These are phyloP conservation scores for Penicillium sp. DNA, from an alignment of 2,329 filamentous ascomycete species.

Conservation along the genomic window DNA sequence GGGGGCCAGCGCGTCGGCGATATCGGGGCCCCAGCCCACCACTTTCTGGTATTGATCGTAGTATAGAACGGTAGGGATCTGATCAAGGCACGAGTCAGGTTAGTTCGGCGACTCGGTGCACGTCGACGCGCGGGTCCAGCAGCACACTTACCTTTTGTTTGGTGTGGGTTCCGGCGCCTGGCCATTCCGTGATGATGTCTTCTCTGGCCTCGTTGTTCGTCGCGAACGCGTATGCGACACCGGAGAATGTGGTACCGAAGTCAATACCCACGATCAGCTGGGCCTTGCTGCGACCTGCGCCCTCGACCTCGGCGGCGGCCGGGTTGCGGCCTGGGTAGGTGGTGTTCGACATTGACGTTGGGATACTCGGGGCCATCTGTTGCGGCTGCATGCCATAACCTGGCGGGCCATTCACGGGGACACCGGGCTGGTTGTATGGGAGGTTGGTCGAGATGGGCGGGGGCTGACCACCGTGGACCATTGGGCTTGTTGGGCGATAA, in stretches of 20 bases:
- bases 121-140: not conserved
- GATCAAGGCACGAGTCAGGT: conserved; percentile 1
- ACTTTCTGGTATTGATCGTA: conserved; percentile 99
- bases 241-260: conserved; percentile 98
- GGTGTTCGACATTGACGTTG: conserved; percentile 26
- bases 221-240: conserved; percentile 88
- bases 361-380: conserved; percentile 28
- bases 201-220: conserved; percentile 98
- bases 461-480: conserved; percentile 51
- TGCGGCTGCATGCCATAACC: conserved; percentile 47
- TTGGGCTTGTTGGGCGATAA: conserved; percentile 59
- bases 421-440: conserved; percentile 48
- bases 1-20: conserved; percentile 91
- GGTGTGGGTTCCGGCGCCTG: conserved; percentile 92
- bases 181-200: conserved; percentile 99
- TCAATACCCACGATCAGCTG: conserved; percentile 99
- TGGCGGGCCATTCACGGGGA: conserved; percentile 44
- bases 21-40: conserved; percentile 98
- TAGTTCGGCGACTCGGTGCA: too few species aligned
- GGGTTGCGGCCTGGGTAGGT: conserved; percentile 36
- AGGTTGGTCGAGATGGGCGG: conserved; percentile 59
- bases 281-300: conserved; percentile 85
- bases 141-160: conserved; percentile 81
- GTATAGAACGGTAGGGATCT: conserved; percentile 98
- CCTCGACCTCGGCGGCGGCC: conserved; percentile 74